Evolutionary conservation across 176 grass and related monocot species (phyloP), one percentile per base, ranked within the genome.

Genomic region (Leersia perrieri): DNA sequence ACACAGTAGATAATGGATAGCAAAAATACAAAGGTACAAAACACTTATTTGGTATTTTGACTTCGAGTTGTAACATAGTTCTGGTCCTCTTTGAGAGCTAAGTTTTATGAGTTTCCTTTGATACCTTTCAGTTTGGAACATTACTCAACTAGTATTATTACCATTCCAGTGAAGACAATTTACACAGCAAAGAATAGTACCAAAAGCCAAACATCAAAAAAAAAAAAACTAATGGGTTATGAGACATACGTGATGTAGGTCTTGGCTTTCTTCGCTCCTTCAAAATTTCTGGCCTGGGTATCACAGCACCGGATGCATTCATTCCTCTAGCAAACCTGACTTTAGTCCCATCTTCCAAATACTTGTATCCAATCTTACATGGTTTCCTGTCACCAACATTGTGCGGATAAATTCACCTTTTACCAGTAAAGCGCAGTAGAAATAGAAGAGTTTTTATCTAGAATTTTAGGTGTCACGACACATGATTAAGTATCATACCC

Each of bases 181-280:
- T 67, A 13, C 11, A 35, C 23, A 1, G 14, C 12, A n/a, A 25
- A 45, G 11, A 27, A 33, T 60, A 67, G 26, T 36, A 73, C 10
- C 42, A 72, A 10, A 47, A 39, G 26, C 15, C 20, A 35, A 86
- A 80, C 13, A 74, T 26, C 23, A 55, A 65, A 5, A 40, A 18
- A 23, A n/a, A n/a, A n/a, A n/a, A n/a, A n/a, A n/a, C n/a, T n/a
- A n/a, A n/a, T n/a, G n/a, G n/a, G 27, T 78, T 39, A 83, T 57
- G 16, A 38, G 73, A 70, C 83, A 61, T 92, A 98, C 95, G 33
- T 66, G 87, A 66, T 44, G 77, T 92, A 26, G 95, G 95, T 72
- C 95, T 81, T 0, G 88, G 90, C n/a, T 92, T 98, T 84, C 71
- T 90, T 85, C 95, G 92, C 87, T 94, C 90, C 79, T 98, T 98